phyloP scores from a whole-genome alignment of 768 basidiomycete species.

The Mycena kentingensis region DNA sequence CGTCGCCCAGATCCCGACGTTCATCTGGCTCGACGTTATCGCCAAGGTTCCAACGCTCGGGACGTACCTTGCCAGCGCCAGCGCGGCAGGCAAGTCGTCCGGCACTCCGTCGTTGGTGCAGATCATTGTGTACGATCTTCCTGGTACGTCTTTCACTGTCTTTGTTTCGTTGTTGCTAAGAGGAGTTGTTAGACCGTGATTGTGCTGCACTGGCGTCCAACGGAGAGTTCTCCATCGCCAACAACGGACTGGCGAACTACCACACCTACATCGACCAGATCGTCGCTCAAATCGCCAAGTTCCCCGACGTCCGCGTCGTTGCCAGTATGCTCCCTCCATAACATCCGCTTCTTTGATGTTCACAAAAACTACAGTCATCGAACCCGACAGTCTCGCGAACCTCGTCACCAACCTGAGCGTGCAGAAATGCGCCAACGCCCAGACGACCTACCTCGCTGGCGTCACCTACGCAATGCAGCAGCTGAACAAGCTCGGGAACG shows the following conservation, averaged over 20 bases:
- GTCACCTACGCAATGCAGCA: conserved; percentile 60
- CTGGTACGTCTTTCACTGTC: conserved; percentile 30
- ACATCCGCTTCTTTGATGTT: background rate
- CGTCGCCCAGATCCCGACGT: conserved; percentile 61
- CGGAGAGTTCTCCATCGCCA: conserved; percentile 62
- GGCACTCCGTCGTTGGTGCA: conserved; percentile 53
- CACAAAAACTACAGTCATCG: conserved; percentile 41
- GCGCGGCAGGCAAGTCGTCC: conserved; percentile 43
- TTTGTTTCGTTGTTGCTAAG: background rate
- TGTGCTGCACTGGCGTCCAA: conserved; percentile 67
- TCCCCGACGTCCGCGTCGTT: conserved; percentile 62
- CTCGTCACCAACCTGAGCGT: conserved; percentile 68
- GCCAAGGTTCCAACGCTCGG: conserved; percentile 57
- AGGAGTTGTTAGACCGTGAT: too few relatives aligned
- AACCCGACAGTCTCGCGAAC: conserved; percentile 70
- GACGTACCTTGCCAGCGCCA: conserved; percentile 57
- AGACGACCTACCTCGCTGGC: conserved; percentile 52
- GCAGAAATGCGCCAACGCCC: conserved; percentile 54
- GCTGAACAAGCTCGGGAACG: conserved; percentile 50
- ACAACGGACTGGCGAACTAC: conserved; percentile 59
- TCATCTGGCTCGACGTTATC: conserved; percentile 62
- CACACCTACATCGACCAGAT: conserved; percentile 62
- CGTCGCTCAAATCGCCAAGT: conserved; percentile 56
- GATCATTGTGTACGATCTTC: conserved; percentile 60
- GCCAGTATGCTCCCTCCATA: conserved; percentile 31